Evolutionary conservation across 495 filamentous ascomycete species (phyloP).

Genomic region (Pseudotulostoma volvatum): DNA sequence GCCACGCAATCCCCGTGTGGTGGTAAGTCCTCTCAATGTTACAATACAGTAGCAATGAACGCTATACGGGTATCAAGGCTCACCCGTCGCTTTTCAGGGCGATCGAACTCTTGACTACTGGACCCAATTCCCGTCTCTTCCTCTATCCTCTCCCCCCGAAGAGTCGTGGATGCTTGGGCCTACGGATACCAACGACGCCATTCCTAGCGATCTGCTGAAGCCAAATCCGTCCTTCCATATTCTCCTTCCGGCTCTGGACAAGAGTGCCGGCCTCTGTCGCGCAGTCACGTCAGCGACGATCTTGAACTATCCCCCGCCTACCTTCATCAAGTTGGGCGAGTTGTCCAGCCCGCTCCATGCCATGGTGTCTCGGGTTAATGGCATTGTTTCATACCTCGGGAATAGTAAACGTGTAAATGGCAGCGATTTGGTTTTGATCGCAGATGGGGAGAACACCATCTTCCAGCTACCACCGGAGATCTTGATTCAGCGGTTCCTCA

Average conservation of each 20-base stretch:
- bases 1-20: no score
- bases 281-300: conserved; percentile 43
- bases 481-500: conserved; percentile 38
- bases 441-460: conserved; percentile 40
- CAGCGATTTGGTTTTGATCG: conserved; percentile 43
- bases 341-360: conserved; percentile 15
- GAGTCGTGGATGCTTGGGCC: neutral
- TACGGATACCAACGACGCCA: neutral
- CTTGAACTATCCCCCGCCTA: conserved; percentile 44
- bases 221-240: conserved; percentile 43
- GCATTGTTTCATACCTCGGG: conserved; percentile 36
- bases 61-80: no score
- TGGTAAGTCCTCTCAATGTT: no score
- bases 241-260: conserved; percentile 34
- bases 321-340: conserved; percentile 31
- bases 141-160: neutral
- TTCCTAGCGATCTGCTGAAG: neutral
- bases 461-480: conserved; percentile 47
- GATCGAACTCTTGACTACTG: neutral
- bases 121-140: neutral
- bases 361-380: conserved; percentile 30
- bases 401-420: conserved; percentile 31
- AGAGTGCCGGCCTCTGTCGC: conserved; percentile 39
- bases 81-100: no score
- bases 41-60: no score